phyloP scores from a whole-genome alignment of 345 rosid species.

The Melaleuca quinquenervia region DNA sequence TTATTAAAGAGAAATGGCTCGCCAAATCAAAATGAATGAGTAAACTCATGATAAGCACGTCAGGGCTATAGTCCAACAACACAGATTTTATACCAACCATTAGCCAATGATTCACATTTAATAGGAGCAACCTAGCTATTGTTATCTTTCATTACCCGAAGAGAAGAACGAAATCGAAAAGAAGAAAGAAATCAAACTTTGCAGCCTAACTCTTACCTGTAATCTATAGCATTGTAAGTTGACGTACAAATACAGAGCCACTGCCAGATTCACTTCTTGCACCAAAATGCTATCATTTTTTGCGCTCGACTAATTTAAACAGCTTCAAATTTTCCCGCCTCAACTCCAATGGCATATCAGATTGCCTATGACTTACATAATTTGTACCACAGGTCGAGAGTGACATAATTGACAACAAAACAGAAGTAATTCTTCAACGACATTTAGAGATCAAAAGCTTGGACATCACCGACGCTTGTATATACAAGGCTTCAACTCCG shows the following conservation, averaged over 20 bases:
- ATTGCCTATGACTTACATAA: background rate
- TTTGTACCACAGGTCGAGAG: background rate
- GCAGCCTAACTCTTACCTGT: background rate
- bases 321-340: background rate
- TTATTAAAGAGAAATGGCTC: background rate
- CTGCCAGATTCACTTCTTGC: background rate
- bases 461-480: slow-evolving; percentile 66
- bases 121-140: background rate
- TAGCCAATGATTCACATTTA: background rate
- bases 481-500: slow-evolving; percentile 82
- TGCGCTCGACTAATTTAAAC: background rate
- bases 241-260: background rate
- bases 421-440: background rate
- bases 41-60: background rate
- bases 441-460: background rate
- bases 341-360: background rate
- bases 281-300: background rate
- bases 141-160: background rate
- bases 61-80: background rate
- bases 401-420: background rate
- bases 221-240: background rate
- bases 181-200: background rate
- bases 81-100: background rate
- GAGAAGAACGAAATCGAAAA: background rate
- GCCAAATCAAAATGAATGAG: background rate